A percentile compares a stretch with the other conserved stretches of the same genome.
phyloP scores from a whole-genome alignment of 2,329 filamentous ascomycete species.

The Spiromastix sp. region DNA sequence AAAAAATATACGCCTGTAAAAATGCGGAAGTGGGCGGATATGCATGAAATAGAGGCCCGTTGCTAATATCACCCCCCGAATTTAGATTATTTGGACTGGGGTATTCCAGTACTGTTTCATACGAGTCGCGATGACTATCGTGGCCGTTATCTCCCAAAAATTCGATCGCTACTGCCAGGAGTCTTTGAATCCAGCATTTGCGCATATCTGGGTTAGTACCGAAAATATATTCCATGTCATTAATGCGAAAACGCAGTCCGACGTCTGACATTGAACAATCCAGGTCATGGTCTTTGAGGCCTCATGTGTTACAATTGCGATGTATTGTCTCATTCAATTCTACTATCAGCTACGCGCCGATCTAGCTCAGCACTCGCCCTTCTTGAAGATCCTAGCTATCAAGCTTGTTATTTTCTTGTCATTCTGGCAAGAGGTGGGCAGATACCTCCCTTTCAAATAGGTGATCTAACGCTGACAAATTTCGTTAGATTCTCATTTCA shows the following conservation, averaged over 20 bases:
- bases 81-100: conserved; percentile 61
- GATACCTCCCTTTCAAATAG: no score
- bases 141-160: no score
- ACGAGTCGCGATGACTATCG: conserved; percentile 66
- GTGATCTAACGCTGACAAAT: no score
- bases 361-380: no score
- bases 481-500: no score
- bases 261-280: neutral
- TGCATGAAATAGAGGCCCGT: neutral
- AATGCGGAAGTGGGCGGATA: neutral
- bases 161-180: conserved; percentile 65
- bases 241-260: neutral
- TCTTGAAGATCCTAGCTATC: no score
- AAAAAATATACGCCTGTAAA: neutral
- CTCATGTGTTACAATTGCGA: no score
- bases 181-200: conserved; percentile 66
- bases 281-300: conserved; percentile 45
- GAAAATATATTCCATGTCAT: conserved; percentile 8
- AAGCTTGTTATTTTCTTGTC: no score
- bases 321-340: no score
- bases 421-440: no score
- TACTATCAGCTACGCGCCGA: no score
- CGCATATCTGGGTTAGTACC: conserved; percentile 65
- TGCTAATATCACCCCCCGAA: conserved; percentile 7
- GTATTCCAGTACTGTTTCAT: conserved; percentile 83